Percentiles rank a stretch among this genome's conserved stretches.
These are phyloP conservation scores for Phylloporus arenicola DNA, from an alignment of 768 basidiomycete genomes.

Conservation along the genomic window DNA sequence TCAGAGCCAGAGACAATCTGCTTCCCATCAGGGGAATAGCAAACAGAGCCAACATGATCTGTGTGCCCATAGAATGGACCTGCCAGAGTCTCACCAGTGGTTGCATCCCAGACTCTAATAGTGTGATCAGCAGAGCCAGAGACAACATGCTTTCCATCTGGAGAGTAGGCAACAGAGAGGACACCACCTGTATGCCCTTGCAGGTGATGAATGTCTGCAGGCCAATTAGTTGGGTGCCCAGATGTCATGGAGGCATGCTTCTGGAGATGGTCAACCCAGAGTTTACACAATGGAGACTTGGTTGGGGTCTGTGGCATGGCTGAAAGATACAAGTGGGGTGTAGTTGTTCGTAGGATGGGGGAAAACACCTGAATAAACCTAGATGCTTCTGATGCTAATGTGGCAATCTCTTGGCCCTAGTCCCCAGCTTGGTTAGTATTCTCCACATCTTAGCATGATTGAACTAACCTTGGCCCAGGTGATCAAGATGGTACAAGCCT, in stretches of 20 bases:
- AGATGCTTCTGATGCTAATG: conserved; percentile 1
- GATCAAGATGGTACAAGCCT: background rate
- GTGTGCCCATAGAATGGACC: background rate
- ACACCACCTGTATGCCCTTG: background rate
- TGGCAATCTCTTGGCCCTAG: background rate
- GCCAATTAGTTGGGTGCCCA: background rate
- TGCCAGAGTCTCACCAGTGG: background rate
- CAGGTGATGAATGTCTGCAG: background rate
- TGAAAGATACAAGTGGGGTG: background rate
- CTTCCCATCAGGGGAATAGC: background rate
- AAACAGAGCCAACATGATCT: background rate
- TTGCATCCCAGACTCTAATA: background rate
- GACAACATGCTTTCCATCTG: too few species aligned
- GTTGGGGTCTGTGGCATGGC: conserved; percentile 4
- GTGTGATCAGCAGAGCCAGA: too few species aligned
- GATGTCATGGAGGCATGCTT: background rate
- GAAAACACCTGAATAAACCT: background rate
- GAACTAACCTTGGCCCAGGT: conserved; percentile 5
- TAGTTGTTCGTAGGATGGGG: background rate
- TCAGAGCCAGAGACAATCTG: background rate
- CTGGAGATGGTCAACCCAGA: background rate
- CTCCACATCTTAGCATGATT: background rate
- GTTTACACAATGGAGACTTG: background rate
- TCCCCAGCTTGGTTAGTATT: background rate
- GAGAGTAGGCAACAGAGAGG: background rate